Percentiles rank a stretch among this genome's conserved stretches.
Conservation (phyloP, 169 alveolate genomes). For the Plasmodium inui region DNA sequence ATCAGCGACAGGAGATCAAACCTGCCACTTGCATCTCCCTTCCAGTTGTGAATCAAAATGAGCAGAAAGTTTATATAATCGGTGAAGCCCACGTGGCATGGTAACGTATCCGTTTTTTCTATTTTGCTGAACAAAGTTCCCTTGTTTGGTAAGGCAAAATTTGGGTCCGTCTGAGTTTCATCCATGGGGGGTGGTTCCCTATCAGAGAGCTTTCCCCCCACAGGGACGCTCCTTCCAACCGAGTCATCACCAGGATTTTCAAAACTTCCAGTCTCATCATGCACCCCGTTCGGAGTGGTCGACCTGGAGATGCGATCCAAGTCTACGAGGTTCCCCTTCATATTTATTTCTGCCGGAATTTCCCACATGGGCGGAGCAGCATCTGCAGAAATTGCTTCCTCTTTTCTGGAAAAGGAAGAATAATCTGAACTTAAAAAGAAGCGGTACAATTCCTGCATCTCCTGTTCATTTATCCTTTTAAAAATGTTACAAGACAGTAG, state of each 20-base stretch:
- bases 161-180: neutral
- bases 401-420: neutral
- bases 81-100: neutral
- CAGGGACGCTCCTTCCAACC: neutral
- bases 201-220: neutral
- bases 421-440: constrained; percentile 11
- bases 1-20: neutral
- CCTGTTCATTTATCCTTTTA: constrained; percentile 6
- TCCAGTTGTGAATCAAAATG: neutral
- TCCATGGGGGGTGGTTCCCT: neutral
- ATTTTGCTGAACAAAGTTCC: neutral
- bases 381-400: neutral
- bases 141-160: neutral
- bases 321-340: neutral
- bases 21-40: neutral
- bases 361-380: neutral
- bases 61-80: constrained; percentile 30
- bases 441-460: neutral
- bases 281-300: neutral
- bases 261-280: neutral
- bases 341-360: neutral
- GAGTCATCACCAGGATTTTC: neutral
- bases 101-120: constrained; percentile 19
- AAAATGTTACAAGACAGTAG: constrained; percentile 30
- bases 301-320: neutral